Percentiles rank a stretch among this genome's conserved stretches.
phyloP scores from a whole-genome alignment of 1,284 basidiomycete species.

The Rhodotorula sp. region DNA sequence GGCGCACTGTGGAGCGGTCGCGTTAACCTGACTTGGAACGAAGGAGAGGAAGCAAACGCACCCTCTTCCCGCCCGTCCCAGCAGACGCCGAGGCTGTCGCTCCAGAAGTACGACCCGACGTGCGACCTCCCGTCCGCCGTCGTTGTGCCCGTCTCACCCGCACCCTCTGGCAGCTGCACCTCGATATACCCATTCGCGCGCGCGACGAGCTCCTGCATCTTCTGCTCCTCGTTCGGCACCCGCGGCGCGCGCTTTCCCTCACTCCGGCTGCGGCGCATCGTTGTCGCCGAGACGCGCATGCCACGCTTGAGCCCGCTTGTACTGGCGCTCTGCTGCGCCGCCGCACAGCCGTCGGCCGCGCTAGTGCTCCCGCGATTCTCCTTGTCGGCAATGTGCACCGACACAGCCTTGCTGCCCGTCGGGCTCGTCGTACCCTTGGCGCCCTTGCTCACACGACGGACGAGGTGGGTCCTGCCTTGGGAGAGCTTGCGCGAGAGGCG shows the following conservation, averaged over 20 bases:
- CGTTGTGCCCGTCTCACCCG: too few relatives aligned
- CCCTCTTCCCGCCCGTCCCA: slow-evolving; percentile 41
- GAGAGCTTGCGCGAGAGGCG: slow-evolving; percentile 26
- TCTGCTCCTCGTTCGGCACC: slow-evolving; percentile 9
- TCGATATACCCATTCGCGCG: slow-evolving; percentile 2
- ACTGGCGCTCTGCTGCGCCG: neutral
- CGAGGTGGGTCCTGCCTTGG: slow-evolving; percentile 19
- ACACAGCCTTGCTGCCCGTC: neutral
- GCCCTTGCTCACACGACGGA: slow-evolving; percentile 26
- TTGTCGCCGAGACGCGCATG: neutral
- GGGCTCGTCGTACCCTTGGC: neutral
- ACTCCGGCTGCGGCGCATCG: slow-evolving; percentile 24
- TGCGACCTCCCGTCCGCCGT: slow-evolving; percentile 5
- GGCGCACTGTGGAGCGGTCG: slow-evolving; percentile 16
- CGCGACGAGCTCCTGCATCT: slow-evolving; percentile 13
- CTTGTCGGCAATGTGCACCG: slow-evolving; percentile 2
- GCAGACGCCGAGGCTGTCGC: slow-evolving; percentile 30
- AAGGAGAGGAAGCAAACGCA: neutral
- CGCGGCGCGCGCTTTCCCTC: slow-evolving; percentile 18
- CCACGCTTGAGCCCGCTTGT: neutral
- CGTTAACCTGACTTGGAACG: neutral
- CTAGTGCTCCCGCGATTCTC: neutral
- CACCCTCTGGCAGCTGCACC: neutral
- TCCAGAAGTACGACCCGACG: slow-evolving; percentile 26
- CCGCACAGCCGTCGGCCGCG: too few relatives aligned